These are phyloP conservation scores for Coemansia umbellata DNA, from an alignment of 192 early-diverging fungal species.

Conservation along the genomic window DNA sequence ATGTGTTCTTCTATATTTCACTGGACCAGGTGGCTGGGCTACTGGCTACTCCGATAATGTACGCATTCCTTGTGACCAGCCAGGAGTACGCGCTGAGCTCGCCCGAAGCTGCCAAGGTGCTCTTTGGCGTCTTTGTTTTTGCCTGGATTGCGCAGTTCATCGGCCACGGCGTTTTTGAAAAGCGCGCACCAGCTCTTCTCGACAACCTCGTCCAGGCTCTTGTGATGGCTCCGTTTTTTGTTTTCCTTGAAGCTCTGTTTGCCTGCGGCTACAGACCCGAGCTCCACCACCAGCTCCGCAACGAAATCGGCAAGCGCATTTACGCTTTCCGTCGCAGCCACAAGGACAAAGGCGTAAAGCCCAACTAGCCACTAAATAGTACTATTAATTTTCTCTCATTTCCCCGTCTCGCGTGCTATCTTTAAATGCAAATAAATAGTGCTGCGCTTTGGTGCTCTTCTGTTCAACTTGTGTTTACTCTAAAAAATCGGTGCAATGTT, in stretches of 20 bases:
- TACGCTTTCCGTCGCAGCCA: slow-evolving; percentile 28
- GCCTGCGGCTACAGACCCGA: slow-evolving; percentile 72
- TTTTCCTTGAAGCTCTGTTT: slow-evolving; percentile 84
- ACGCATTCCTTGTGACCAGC: slow-evolving; percentile 59
- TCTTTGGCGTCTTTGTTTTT: slow-evolving; percentile 59
- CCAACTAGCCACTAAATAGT: neutral
- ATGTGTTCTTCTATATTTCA: slow-evolving; percentile 68
- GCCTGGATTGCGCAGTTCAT: slow-evolving; percentile 89
- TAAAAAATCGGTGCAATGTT: too few species aligned
- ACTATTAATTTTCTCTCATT: too few species aligned
- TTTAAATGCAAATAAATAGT: too few species aligned
- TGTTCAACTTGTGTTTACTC: neutral
- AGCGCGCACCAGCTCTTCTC: slow-evolving; percentile 79
- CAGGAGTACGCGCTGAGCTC: slow-evolving; percentile 56
- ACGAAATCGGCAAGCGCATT: slow-evolving; percentile 33
- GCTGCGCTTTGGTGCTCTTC: too few species aligned
- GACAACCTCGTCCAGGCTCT: slow-evolving; percentile 87
- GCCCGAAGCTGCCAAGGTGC: slow-evolving; percentile 53
- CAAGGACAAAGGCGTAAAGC: slow-evolving; percentile 2
- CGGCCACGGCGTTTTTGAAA: slow-evolving; percentile 85
- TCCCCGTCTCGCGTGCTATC: too few species aligned
- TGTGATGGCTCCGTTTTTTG: slow-evolving; percentile 93
- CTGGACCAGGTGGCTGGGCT: slow-evolving; percentile 61
- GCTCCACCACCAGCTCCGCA: slow-evolving; percentile 60
- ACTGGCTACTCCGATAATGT: slow-evolving; percentile 60